These are phyloP conservation scores for Sclerotinia trifoliorum DNA, from an alignment of 2,329 filamentous ascomycete species.

Conservation along the genomic window DNA sequence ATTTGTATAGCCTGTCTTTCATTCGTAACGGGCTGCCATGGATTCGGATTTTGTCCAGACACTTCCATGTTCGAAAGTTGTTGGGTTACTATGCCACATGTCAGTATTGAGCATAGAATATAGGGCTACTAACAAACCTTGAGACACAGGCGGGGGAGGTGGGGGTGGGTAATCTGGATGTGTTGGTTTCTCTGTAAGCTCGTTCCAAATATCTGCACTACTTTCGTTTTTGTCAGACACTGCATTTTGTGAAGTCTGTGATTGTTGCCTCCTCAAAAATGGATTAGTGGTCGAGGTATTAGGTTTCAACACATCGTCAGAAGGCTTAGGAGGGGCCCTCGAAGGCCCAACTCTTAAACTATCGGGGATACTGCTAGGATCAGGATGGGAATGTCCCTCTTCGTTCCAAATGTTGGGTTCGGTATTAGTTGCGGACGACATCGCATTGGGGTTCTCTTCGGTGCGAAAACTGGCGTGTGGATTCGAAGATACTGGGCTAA, in stretches of 20 bases:
- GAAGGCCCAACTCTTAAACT: conserved; percentile 35
- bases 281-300: conserved; percentile 36
- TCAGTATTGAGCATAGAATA: neutral
- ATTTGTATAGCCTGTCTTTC: conserved; percentile 29
- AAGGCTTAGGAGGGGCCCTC: conserved; percentile 30
- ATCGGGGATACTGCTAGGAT: conserved; percentile 30
- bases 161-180: conserved; percentile 25
- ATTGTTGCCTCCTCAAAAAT: conserved; percentile 32
- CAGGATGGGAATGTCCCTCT: conserved; percentile 19
- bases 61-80: conserved; percentile 35
- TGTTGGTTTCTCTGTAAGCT: conserved; percentile 25
- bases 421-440: conserved; percentile 26
- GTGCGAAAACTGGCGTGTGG: conserved; percentile 24
- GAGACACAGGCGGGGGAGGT: conserved; percentile 27
- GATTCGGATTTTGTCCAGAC: conserved; percentile 35
- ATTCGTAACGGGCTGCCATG: conserved; percentile 37
- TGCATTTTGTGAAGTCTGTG: conserved; percentile 22
- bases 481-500: conserved; percentile 28
- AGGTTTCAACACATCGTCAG: conserved; percentile 31
- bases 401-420: conserved; percentile 33
- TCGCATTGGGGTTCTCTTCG: conserved; percentile 27
- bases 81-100: conserved; percentile 24
- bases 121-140: conserved; percentile 25
- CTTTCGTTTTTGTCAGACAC: conserved; percentile 31
- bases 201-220: conserved; percentile 37